These are phyloP conservation scores for Pistacia integerrima DNA, from an alignment of 345 rosid genomes.

Conservation along the genomic window DNA sequence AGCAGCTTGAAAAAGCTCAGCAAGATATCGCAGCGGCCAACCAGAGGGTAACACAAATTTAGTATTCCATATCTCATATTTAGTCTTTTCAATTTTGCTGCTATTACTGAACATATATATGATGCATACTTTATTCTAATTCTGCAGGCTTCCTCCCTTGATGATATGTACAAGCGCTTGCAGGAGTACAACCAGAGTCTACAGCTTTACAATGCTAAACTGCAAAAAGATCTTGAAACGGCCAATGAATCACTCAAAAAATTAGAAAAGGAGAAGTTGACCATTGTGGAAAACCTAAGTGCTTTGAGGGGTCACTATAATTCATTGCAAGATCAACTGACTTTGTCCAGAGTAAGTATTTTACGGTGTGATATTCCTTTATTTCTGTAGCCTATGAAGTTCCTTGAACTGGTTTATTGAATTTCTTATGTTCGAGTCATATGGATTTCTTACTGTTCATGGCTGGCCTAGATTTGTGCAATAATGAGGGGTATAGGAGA, in stretches of 20 bases:
- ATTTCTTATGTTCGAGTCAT: neutral
- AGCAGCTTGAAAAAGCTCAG: slow-evolving; percentile 64
- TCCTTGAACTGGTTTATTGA: neutral
- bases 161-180: slow-evolving; percentile 69
- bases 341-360: slow-evolving; percentile 61
- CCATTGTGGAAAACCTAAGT: slow-evolving; percentile 80
- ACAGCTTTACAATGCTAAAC: slow-evolving; percentile 80
- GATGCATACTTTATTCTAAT: neutral
- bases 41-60: slow-evolving; percentile 53
- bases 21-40: slow-evolving; percentile 68
- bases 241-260: slow-evolving; percentile 60
- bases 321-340: slow-evolving; percentile 79
- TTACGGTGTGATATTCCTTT: neutral
- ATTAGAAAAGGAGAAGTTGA: slow-evolving; percentile 76
- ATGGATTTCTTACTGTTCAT: neutral
- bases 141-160: slow-evolving; percentile 62
- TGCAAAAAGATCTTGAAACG: slow-evolving; percentile 63
- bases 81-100: neutral
- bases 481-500: neutral
- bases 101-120: neutral
- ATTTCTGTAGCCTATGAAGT: neutral
- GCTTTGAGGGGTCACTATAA: slow-evolving; percentile 79
- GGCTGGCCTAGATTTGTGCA: neutral
- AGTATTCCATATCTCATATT: neutral
- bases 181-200: slow-evolving; percentile 85